Conservation (phyloP, 371 early-diverging fungal genomes). For the Ordospora colligata region DNA sequence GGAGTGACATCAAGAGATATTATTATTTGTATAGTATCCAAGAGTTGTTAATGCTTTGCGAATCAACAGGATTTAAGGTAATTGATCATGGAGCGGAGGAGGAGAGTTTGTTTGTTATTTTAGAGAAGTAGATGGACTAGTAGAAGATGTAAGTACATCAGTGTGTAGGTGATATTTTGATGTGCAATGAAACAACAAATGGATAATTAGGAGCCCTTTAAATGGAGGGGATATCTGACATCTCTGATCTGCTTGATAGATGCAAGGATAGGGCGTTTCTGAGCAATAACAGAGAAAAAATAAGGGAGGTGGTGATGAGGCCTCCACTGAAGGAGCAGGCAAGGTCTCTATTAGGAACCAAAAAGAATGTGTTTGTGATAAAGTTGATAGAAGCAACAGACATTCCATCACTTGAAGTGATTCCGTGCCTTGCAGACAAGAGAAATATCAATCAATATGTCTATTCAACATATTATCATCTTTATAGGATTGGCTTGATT, state of each 20-base stretch:
- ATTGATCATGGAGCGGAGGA: constrained; percentile 31
- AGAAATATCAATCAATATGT: constrained; percentile 31
- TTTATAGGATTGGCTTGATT: constrained; percentile 21
- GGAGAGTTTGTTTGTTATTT: constrained; percentile 35
- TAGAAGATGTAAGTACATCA: neutral
- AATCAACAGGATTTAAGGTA: constrained; percentile 28
- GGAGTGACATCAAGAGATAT: constrained; percentile 48
- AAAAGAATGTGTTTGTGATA: neutral
- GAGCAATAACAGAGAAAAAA: neutral
- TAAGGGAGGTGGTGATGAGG: neutral
- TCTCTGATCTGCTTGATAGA: constrained; percentile 19
- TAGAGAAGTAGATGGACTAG: neutral
- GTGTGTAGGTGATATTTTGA: too few relatives aligned
- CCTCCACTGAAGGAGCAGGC: neutral
- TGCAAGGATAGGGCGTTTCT: constrained; percentile 28
- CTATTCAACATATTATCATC: constrained; percentile 13
- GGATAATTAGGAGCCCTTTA: neutral
- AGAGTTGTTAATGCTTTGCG: constrained; percentile 31
- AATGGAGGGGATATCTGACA: constrained; percentile 2
- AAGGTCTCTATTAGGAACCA: neutral
- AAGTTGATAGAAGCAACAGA: constrained; percentile 17
- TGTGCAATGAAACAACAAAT: neutral
- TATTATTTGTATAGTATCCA: constrained; percentile 51
- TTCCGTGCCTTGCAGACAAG: constrained; percentile 10
- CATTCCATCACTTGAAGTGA: neutral